Conservation (phyloP, 169 alveolate genomes). For the Plasmodium sp. region DNA sequence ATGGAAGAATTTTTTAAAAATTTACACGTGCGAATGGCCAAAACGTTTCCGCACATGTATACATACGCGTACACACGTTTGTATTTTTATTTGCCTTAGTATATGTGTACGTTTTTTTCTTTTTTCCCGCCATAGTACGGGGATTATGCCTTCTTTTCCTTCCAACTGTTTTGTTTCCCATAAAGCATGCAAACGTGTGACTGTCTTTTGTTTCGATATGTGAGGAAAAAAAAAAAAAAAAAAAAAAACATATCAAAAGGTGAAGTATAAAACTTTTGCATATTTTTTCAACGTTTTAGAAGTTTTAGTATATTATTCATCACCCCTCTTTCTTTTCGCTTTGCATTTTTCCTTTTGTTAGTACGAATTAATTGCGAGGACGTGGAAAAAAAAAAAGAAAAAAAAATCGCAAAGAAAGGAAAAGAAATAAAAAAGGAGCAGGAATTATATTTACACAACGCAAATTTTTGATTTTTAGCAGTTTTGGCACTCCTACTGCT, state of each 20-base stretch:
- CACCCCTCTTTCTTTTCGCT: not conserved
- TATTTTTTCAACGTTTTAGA: not conserved
- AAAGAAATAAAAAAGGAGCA: not conserved
- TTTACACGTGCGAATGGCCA: not conserved
- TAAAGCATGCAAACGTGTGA: not conserved
- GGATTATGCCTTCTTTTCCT: not conserved
- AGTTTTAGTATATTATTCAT: not conserved
- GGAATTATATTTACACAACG: not conserved
- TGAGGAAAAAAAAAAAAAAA: not conserved
- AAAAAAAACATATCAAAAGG: not conserved
- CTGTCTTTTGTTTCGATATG: not conserved
- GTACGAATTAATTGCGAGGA: not conserved
- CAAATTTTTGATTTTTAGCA: not conserved
- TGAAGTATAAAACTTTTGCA: not conserved
- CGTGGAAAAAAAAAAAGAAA: not conserved
- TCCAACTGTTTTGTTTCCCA: not conserved
- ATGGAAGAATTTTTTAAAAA: constrained; percentile 1
- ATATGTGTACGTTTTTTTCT: not conserved
- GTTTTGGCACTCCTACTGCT: not conserved
- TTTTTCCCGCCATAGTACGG: not conserved
- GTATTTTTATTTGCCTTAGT: not conserved
- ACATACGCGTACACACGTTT: not conserved
- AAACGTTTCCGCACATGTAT: not conserved
- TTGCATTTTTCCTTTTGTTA: not conserved
- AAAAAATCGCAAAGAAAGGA: not conserved